Evolutionary conservation across 371 early-diverging fungal species (phyloP), one percentile per base, ranked within the genome.

Genomic region (Blastocladiella emersonii): DNA sequence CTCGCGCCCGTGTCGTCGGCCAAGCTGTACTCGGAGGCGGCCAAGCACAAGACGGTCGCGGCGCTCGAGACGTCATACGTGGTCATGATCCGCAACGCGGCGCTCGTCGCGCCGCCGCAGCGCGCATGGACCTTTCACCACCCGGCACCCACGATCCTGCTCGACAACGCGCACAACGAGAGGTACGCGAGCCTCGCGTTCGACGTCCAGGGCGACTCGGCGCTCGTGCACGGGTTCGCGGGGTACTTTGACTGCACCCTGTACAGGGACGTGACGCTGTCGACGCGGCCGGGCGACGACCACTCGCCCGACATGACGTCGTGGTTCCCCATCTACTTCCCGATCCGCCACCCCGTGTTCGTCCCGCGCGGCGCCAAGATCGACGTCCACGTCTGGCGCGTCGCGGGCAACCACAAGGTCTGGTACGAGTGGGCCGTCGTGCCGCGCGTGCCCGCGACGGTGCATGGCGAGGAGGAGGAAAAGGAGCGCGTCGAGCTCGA

Each of bases 321-420:
- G 66, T 97, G 98, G 98, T 97, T 97, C 73, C 95, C 97, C 0
- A 88, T 97, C 61, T 94, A 80, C 68, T 94, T 97, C 71, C 97
- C 95, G 5, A 49, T 95, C 56, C 69, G 77, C 74, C 76, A 71
- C 3, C 96, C 95, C 1, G 61, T 93, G 25, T 76, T 78, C 63
- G 78, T 87, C 8, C 78, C 82, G 17, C 67, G 72, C 7, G 83
- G 78, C 7, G 70, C 83, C 3, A 65, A 63, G 2, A 71, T 95
- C 0, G 75, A 77, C 5, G 70, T 89, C n/a, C 81, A 88, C 63
- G 84, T 94, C 65, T 96, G 97, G 95, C 74, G 97, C 25, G 72
- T 78, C 49, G 76, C 88, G 10, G 81, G 83, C 61, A 68, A 68
- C 10, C 70, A 87, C 53, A 92, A 89, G 65, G 89, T 91, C 6